A percentile compares a stretch with the other conserved stretches of the same genome.
Conservation (phyloP, 2,329 filamentous ascomycete species). For the Penicillium sp. region DNA sequence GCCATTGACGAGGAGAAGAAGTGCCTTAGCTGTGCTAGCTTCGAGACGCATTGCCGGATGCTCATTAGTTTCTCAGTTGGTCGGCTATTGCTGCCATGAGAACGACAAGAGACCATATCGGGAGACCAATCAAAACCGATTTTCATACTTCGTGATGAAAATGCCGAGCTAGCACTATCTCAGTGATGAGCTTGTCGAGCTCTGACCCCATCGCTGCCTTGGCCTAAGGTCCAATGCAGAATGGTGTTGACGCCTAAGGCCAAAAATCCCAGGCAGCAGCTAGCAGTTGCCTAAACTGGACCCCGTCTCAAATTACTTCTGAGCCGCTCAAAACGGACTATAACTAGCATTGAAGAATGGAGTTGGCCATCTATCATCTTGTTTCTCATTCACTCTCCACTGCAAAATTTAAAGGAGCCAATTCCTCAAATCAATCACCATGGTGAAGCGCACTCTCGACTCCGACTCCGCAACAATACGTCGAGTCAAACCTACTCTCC, state of each 20-base stretch:
- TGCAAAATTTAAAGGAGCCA: not conserved
- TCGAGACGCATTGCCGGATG: not conserved
- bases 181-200: not conserved
- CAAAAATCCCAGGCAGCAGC: slow-evolving; percentile 2
- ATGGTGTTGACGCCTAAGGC: not conserved
- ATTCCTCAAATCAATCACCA: not conserved
- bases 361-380: not conserved
- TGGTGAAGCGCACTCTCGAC: slow-evolving; percentile 8
- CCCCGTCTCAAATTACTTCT: not conserved
- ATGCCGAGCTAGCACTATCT: not conserved
- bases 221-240: not conserved
- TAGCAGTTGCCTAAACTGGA: slow-evolving; percentile 6
- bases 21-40: not conserved
- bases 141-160: not conserved
- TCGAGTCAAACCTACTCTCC: slow-evolving; percentile 8
- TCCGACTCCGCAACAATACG: slow-evolving; percentile 1
- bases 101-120: not conserved
- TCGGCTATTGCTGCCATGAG: not conserved
- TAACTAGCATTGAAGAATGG: not conserved
- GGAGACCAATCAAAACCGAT: not conserved
- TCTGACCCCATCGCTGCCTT: not conserved
- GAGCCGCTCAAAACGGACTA: not conserved
- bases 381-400: not conserved
- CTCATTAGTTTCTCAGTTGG: not conserved
- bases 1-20: not conserved